A percentile compares a stretch with the other conserved stretches of the same genome.
phyloP scores from a whole-genome alignment of 2,329 filamentous ascomycete species.

The Ophiosphaerella herpotricha region DNA sequence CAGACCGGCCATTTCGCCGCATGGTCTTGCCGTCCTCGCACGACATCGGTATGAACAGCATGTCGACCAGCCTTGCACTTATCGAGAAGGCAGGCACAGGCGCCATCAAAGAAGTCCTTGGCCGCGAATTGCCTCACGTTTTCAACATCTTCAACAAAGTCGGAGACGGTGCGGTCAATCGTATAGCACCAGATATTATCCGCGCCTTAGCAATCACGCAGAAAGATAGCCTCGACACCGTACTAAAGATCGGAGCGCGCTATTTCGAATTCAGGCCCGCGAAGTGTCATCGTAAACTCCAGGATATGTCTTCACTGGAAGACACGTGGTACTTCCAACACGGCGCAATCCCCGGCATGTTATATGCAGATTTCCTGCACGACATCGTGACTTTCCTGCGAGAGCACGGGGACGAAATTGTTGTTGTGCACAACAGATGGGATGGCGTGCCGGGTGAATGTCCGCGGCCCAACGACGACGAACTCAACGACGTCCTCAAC shows the following conservation, averaged over 20 bases:
- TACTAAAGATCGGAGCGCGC: conserved; percentile 54
- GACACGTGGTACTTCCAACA: conserved; percentile 58
- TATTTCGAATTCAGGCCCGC: conserved; percentile 61
- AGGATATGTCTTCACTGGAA: conserved; percentile 43
- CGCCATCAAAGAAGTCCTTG: conserved; percentile 38
- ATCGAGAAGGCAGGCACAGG: conserved; percentile 44
- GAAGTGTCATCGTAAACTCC: conserved; percentile 51
- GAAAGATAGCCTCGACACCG: conserved; percentile 53
- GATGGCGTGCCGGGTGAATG: conserved; percentile 57
- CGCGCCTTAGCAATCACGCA: conserved; percentile 57
- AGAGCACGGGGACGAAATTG: conserved; percentile 51
- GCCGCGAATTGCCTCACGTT: conserved; percentile 26
- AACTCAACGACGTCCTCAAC: conserved; percentile 47
- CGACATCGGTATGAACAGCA: conserved; percentile 59
- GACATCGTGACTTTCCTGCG: conserved; percentile 51
- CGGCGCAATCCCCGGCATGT: conserved; percentile 57
- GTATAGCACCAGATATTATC: conserved; percentile 51
- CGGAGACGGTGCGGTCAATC: conserved; percentile 31
- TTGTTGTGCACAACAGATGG: conserved; percentile 57
- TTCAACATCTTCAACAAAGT: conserved; percentile 36
- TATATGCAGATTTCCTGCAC: conserved; percentile 51
- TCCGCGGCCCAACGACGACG: conserved; percentile 48
- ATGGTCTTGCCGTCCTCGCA: conserved; percentile 55
- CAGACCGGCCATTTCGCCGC: conserved; percentile 48
- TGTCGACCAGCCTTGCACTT: conserved; percentile 49